Evolutionary conservation across 164 flowering plant species (phyloP), one percentile per base, ranked within the genome.

Genomic region (Cinnamomum micranthum): DNA sequence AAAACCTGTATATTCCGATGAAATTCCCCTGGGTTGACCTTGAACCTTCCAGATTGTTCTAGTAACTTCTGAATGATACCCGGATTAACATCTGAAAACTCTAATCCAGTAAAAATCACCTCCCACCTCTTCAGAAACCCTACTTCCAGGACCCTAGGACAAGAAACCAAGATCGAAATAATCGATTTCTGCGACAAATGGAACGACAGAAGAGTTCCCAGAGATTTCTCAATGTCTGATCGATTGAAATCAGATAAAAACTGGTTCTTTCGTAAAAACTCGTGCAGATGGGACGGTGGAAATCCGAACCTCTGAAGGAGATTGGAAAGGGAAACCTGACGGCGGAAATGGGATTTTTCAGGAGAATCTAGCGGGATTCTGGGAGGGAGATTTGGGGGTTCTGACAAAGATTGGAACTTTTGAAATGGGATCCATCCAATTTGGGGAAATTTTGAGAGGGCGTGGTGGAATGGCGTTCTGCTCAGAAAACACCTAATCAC

Each of bases 261-360:
- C 1, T 52, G 84, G 71, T 85, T 86, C 76, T 82, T 86, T 13
- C 35, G 20, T 23, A 92, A 79, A 66, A 88, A 87, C 74, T 71
- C 68, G 63, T 77, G 82, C 33, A 90, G 75, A 2, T 84, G 81
- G 33, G 87, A 75, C 25, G 81, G 72, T 3, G 92, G 85, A 35
- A 92, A 89, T 51, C 90, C 95, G 71, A 86, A 84, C 86, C 87
- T 91, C 66, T 80, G 86, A 17, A 94, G 78, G 72, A 91, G 84
- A 80, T 76, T 78, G 35, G 86, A 78, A 27, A 89, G 81, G 3
- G 84, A 77, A 52, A 86, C 67, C 31, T 71, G 81, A 23, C 79
- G 79, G 75, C 77, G 81, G 79, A 78, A 73, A 0, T 79, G 82
- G 77, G 86, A 70, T 67, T 73, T 71, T 6, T 82, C 79, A 1